Conservation (phyloP, 345 rosid species). For the Populus euphratica region DNA sequence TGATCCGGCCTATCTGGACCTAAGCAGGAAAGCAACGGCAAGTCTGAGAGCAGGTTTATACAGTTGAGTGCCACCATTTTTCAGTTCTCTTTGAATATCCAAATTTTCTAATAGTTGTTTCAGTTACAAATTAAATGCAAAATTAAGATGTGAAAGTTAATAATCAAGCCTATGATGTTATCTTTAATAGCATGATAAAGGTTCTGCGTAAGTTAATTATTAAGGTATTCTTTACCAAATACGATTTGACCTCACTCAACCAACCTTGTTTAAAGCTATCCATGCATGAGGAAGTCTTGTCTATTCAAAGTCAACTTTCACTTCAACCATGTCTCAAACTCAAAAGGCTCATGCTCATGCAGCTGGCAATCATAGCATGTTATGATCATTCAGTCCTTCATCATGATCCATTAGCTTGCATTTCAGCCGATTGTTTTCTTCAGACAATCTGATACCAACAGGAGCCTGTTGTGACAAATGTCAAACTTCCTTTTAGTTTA, state of each 20-base stretch:
- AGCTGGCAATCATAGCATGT: neutral
- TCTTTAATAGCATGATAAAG: neutral
- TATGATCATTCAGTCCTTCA: neutral
- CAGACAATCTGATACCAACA: neutral
- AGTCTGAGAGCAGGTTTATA: neutral
- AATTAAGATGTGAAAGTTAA: neutral
- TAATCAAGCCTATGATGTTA: neutral
- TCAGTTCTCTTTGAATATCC: neutral
- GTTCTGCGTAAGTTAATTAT: neutral
- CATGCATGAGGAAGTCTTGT: neutral
- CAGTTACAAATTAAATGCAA: neutral
- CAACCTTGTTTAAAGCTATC: neutral
- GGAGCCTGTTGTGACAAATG: neutral
- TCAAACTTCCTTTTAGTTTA: neutral
- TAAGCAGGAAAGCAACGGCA: neutral
- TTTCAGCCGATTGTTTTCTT: neutral
- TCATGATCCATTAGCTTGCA: neutral
- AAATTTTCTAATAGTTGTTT: neutral
- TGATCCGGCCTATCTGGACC: neutral
- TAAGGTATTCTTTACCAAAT: neutral
- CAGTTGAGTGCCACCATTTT: neutral
- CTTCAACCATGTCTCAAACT: neutral
- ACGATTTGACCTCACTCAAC: neutral
- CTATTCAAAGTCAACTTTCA: neutral
- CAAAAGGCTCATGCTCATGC: neutral